A percentile compares a stretch with the other conserved stretches of the same genome.
These are phyloP conservation scores for Pseudogymnoascus sp. DNA, from an alignment of 2,329 filamentous ascomycete species.

Conservation along the genomic window DNA sequence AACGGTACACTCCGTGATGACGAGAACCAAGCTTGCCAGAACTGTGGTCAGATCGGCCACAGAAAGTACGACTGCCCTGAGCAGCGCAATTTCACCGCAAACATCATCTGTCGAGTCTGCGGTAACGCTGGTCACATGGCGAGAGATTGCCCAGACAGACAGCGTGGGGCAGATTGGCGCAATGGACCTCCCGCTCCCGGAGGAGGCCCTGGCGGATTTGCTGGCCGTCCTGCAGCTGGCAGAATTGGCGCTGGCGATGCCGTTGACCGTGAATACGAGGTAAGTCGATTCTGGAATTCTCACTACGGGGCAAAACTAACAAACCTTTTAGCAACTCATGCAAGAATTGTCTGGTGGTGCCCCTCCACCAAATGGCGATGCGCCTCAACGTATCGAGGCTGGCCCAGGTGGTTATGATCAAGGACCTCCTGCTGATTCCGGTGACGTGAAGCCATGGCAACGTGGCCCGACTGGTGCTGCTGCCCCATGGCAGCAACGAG, in stretches of 20 bases:
- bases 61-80: slow-evolving; percentile 98
- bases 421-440: slow-evolving; percentile 30
- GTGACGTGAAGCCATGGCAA: slow-evolving; percentile 76
- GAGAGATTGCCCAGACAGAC: slow-evolving; percentile 90
- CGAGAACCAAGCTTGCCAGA: slow-evolving; percentile 98
- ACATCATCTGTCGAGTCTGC: slow-evolving; percentile 97
- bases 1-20: slow-evolving; percentile 99
- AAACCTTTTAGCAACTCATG: slow-evolving; percentile 73
- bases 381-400: slow-evolving; percentile 78
- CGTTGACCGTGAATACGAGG: slow-evolving; percentile 91
- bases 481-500: slow-evolving; percentile 62
- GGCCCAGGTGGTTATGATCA: slow-evolving; percentile 59
- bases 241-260: slow-evolving; percentile 69
- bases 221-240: slow-evolving; percentile 47
- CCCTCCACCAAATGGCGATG: slow-evolving; percentile 44
- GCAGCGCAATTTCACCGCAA: slow-evolving; percentile 96
- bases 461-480: slow-evolving; percentile 74
- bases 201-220: slow-evolving; percentile 41
- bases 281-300: slow-evolving; percentile 35
- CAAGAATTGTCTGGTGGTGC: slow-evolving; percentile 81
- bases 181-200: slow-evolving; percentile 52
- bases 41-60: slow-evolving; percentile 97
- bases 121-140: slow-evolving; percentile 98
- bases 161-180: slow-evolving; percentile 83
- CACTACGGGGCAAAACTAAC: slow-evolving; percentile 18